Evolutionary conservation across 1,139 yeast species (phyloP).

Genomic region (Geotrichum macrosporum): DNA sequence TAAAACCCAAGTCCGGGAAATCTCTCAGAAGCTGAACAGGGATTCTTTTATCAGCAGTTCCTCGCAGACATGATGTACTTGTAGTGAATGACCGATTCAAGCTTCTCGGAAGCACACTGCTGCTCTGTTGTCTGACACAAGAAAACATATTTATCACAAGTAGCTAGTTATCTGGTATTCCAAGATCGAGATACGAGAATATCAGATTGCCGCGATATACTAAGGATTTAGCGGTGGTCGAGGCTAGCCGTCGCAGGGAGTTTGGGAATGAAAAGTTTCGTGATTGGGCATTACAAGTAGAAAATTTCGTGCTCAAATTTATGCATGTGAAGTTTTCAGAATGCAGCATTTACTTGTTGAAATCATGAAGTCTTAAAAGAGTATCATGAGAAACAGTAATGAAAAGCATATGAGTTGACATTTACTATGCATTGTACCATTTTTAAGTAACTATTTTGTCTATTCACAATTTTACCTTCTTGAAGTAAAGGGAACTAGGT

Average conservation of each 20-base stretch:
- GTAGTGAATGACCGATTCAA: slow-evolving; percentile 17
- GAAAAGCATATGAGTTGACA: neutral
- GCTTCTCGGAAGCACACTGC: slow-evolving; percentile 1
- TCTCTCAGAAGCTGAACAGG: slow-evolving; percentile 67
- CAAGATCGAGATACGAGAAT: neutral
- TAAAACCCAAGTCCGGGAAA: slow-evolving; percentile 53
- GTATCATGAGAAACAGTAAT: neutral
- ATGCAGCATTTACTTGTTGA: neutral
- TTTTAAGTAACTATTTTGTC: no score
- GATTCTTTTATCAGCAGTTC: slow-evolving; percentile 43
- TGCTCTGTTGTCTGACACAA: slow-evolving; percentile 3
- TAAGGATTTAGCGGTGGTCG: no score
- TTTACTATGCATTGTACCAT: no score
- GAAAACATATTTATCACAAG: neutral
- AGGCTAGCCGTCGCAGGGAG: neutral
- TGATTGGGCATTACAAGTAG: slow-evolving; percentile 1
- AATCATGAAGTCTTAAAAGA: neutral
- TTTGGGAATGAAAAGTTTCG: slow-evolving; percentile 9
- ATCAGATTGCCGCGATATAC: neutral
- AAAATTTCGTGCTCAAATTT: neutral
- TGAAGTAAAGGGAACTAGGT: no score
- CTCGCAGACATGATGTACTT: slow-evolving; percentile 8
- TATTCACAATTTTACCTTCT: no score
- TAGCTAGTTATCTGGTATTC: neutral
- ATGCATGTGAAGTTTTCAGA: neutral